Base-by-base conservation (phyloP, 768 basidiomycete species). In the Boletus sensibilis region DNA sequence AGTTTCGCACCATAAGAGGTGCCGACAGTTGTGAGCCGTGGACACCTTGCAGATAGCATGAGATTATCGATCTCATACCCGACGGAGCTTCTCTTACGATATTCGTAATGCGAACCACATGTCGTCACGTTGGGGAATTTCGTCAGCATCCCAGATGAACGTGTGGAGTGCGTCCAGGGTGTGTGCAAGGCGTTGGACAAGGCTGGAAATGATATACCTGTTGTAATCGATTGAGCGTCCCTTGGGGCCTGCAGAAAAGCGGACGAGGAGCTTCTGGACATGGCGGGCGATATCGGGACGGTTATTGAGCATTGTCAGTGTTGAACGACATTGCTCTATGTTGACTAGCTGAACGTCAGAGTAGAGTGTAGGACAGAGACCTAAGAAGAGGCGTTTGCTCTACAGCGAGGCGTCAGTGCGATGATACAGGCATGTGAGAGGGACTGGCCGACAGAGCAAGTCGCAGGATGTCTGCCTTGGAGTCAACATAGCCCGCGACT, bases 91-190 rank as follows among this genome's bases (percentile, higher is more conserved):
- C 11, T 67, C 80, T 65, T 61, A 91, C 89, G 82, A 83, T 51
- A 82, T 71, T 37, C 87, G 81, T 62, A 92, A 74, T 42, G 85
- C 82, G 57, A 87, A 80, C 89, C 89, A 92, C 85, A 92, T 87
- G 58, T 86, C 84, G 56, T 90, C 89, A 34, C 78, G 80, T 16
- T 85, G 81, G 34, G 84, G 74, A 9, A 75, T 70, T 66, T 88
- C 86, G 13, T 87, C 86, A 4, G 81, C 86, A 57, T 85, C 85
- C 89, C 89, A 92, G 35, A 81, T 72, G 63, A 91, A 91, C 13
- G 75, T 82, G 29, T 76, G 72, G 39, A 92, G 77, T 20, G 85
- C 86, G 45, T 90, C 89, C 41, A 91, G 70, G 39, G 79, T 74
- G 7, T 72, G 71, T 9, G 84, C 86, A 10, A 81, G 73, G 21